Evolutionary conservation across 768 basidiomycete species (phyloP).

Genomic region (Amylocystis lapponica): DNA sequence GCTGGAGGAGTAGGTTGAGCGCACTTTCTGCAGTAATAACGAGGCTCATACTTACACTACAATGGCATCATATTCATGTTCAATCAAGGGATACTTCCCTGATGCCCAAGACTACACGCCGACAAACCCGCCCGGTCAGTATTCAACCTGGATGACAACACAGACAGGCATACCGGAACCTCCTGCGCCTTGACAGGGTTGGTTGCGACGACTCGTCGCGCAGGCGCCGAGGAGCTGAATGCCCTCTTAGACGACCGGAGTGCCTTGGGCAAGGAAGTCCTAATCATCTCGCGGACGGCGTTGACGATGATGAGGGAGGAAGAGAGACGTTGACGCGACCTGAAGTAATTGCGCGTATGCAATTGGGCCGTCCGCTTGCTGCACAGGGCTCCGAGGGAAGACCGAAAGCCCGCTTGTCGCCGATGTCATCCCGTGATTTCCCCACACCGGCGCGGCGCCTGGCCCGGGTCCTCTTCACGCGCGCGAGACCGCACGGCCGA

Average conservation of each 20-base stretch:
- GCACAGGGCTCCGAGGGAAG: conserved; percentile 10
- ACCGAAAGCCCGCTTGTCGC: conserved; percentile 19
- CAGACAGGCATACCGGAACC: conserved; percentile 51
- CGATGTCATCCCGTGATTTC: conserved; percentile 20
- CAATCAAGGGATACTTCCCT: conserved; percentile 93
- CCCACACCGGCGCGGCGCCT: neutral
- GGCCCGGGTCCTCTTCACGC: neutral
- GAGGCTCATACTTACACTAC: conserved; percentile 71
- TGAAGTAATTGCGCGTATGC: conserved; percentile 1
- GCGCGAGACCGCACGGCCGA: no score
- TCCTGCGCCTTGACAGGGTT: conserved; percentile 78
- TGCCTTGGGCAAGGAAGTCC: conserved; percentile 53
- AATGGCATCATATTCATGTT: conserved; percentile 98
- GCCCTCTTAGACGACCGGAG: conserved; percentile 46
- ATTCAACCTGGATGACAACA: conserved; percentile 5
- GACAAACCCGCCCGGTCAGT: conserved; percentile 5
- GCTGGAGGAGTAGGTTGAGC: conserved; percentile 32
- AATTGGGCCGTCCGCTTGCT: conserved; percentile 3
- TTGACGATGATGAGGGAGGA: conserved; percentile 9
- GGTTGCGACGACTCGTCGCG: conserved; percentile 57
- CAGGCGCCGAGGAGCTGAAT: conserved; percentile 62
- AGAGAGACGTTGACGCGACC: conserved; percentile 2
- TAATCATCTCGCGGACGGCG: conserved; percentile 44
- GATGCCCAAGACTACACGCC: conserved; percentile 61
- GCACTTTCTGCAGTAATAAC: neutral